Percentiles rank a stretch among this genome's conserved stretches.
These are phyloP conservation scores for Sambucus nigra DNA, from an alignment of 129 eudicot genomes.

Conservation along the genomic window DNA sequence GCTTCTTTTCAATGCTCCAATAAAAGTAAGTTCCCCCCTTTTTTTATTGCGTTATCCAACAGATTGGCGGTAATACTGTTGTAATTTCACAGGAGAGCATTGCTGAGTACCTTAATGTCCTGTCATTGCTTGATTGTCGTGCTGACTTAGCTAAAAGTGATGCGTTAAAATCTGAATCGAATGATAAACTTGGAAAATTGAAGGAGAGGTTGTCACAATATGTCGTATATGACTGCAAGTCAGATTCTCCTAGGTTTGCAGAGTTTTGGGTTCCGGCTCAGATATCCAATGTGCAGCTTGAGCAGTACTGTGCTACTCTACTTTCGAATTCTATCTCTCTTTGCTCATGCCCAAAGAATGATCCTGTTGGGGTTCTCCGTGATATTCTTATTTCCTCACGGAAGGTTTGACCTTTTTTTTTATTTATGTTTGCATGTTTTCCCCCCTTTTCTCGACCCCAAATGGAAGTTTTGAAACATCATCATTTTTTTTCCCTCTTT, in stretches of 20 bases:
- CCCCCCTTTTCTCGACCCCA: background rate
- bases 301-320: conserved; percentile 72
- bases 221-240: conserved; percentile 34
- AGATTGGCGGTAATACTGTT: background rate
- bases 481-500: conserved; percentile 15
- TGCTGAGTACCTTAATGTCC: conserved; percentile 32
- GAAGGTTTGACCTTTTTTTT: conserved; percentile 47
- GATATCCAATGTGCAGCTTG: conserved; percentile 81
- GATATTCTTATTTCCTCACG: conserved; percentile 50
- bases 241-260: conserved; percentile 36
- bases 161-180: conserved; percentile 20
- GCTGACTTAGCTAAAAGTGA: conserved; percentile 13
- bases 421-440: background rate
- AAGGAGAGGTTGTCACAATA: conserved; percentile 40
- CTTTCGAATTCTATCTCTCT: conserved; percentile 57
- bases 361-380: conserved; percentile 56
- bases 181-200: conserved; percentile 29
- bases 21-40: conserved; percentile 33
- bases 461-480: background rate
- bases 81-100: conserved; percentile 42
- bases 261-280: conserved; percentile 90
- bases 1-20: conserved; percentile 41
- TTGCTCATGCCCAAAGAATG: conserved; percentile 45
- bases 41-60: background rate
- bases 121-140: conserved; percentile 43